Evolutionary conservation across 805 yeast genomes (phyloP).

Genomic region (Wickerhamomyces chaumierensis): DNA sequence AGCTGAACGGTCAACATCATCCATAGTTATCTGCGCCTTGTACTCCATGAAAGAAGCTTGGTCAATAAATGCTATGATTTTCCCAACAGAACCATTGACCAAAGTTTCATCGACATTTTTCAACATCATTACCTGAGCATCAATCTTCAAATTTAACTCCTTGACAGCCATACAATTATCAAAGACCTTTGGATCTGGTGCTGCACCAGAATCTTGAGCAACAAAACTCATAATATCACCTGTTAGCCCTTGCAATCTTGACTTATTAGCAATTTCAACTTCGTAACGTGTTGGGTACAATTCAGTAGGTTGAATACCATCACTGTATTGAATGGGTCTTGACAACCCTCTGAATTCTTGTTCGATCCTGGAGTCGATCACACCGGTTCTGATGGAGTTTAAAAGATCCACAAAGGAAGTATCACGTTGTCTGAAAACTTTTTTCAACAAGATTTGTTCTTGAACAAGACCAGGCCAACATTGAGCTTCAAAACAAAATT

Average conservation of each 20-base stretch:
- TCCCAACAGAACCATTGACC: conserved; percentile 90
- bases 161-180: conserved; percentile 67
- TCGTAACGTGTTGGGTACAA: conserved; percentile 78
- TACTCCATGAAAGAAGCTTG: conserved; percentile 11
- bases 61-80: conserved; percentile 34
- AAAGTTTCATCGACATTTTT: conserved; percentile 66
- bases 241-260: conserved; percentile 35
- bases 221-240: conserved; percentile 35
- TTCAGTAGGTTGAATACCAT: conserved; percentile 84
- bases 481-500: conserved; percentile 66
- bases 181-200: conserved; percentile 11
- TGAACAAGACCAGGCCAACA: conserved; percentile 58
- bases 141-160: conserved; percentile 53
- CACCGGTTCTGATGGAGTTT: conserved; percentile 71
- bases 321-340: conserved; percentile 48
- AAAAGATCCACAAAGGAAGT: conserved; percentile 63
- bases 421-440: conserved; percentile 90
- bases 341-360: conserved; percentile 38
- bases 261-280: conserved; percentile 65
- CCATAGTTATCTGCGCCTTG: conserved; percentile 5
- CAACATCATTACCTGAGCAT: conserved; percentile 91
- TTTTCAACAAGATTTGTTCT: conserved; percentile 57
- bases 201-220: conserved; percentile 30
- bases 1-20: conserved; percentile 14
- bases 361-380: conserved; percentile 37